These are phyloP conservation scores for Astragalus glycyphyllos DNA, from an alignment of 306 rosid genomes.

Conservation along the genomic window DNA sequence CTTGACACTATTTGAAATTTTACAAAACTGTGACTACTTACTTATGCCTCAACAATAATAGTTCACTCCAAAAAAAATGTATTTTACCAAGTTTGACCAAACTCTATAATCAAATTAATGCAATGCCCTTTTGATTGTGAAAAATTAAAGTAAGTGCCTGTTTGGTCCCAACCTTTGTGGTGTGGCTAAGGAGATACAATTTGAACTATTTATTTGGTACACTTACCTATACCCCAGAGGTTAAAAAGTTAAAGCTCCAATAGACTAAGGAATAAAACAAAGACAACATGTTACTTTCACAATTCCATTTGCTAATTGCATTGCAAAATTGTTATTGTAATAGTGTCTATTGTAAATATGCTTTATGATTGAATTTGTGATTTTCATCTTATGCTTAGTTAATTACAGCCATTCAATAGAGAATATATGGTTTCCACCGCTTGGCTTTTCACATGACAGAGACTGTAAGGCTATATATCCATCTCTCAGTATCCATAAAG, in stretches of 20 bases:
- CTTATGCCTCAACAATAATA: neutral
- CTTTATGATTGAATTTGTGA: neutral
- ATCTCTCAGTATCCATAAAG: conserved; percentile 18
- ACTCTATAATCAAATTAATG: neutral
- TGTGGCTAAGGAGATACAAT: neutral
- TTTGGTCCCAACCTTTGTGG: neutral
- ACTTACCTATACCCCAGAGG: neutral
- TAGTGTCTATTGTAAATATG: neutral
- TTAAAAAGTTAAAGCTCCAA: neutral
- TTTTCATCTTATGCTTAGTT: neutral
- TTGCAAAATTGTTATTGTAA: neutral
- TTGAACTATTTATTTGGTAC: neutral
- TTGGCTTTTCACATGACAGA: conserved; percentile 18
- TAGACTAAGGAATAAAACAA: neutral
- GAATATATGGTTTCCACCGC: neutral
- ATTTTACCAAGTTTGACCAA: neutral
- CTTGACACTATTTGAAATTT: no score
- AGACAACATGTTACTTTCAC: neutral
- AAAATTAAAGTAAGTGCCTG: neutral
- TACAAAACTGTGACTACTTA: no score
- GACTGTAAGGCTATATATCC: conserved; percentile 27
- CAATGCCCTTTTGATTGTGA: neutral
- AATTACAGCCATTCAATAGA: conserved; percentile 16
- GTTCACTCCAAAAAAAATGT: neutral
- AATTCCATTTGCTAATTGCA: no score